These are phyloP conservation scores for Nothopassalora personata DNA, from an alignment of 2,329 filamentous ascomycete species.

Conservation along the genomic window DNA sequence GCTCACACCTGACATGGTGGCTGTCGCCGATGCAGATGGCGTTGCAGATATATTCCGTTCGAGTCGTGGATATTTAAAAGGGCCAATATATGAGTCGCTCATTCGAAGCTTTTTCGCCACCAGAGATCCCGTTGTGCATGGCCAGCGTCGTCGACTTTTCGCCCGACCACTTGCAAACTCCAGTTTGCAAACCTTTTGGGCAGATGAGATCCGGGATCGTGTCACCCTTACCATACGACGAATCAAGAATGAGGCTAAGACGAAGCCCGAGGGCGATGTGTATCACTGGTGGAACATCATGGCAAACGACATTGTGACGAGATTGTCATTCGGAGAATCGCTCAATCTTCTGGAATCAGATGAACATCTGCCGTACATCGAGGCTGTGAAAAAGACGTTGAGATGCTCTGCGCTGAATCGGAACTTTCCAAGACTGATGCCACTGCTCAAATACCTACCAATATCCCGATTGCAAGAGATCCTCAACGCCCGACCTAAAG, in stretches of 20 bases:
- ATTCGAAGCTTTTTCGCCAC: conserved; percentile 32
- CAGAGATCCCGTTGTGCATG: conserved; percentile 32
- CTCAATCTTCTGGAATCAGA: conserved; percentile 32
- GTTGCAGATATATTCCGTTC: conserved; percentile 19
- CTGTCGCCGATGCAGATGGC: conserved; percentile 24
- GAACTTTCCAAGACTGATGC: conserved; percentile 17
- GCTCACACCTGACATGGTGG: conserved; percentile 24
- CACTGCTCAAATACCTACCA: conserved; percentile 12
- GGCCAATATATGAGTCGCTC: conserved; percentile 24
- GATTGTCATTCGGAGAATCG: conserved; percentile 36
- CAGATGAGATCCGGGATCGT: conserved; percentile 32
- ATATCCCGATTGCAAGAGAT: conserved; percentile 15
- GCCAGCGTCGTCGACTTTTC: conserved; percentile 33
- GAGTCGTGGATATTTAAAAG: conserved; percentile 24
- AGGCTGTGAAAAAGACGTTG: conserved; percentile 15
- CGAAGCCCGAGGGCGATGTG: conserved; percentile 32
- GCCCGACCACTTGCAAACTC: conserved; percentile 32
- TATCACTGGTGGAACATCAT: conserved; percentile 38
- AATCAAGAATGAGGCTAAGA: conserved; percentile 28
- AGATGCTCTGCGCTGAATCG: conserved; percentile 14
- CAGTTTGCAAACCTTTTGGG: conserved; percentile 33
- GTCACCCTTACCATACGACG: conserved; percentile 28
- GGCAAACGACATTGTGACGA: conserved; percentile 35
- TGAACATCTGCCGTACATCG: conserved; percentile 15
- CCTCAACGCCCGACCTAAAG: conserved; percentile 14